Conservation (phyloP, 73 alveolate species). For the Paramecium tetraurelia region DNA sequence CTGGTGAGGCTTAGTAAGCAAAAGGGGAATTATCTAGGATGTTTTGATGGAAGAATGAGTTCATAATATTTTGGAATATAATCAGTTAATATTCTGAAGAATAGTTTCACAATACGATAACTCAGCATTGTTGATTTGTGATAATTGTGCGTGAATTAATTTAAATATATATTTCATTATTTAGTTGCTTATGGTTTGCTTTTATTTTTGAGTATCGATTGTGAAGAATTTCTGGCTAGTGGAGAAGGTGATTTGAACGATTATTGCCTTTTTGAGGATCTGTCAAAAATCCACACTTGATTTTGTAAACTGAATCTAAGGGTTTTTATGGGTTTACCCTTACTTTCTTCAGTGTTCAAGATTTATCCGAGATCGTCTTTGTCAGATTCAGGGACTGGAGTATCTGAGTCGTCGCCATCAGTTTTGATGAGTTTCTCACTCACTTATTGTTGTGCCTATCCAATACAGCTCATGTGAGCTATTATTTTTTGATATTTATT, state of each 20-base stretch:
- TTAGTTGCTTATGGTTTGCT: neutral
- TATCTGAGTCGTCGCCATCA: neutral
- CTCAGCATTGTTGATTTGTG: neutral
- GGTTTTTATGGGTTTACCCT: conserved; percentile 12
- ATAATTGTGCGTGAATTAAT: neutral
- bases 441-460: neutral
- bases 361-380: neutral
- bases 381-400: neutral
- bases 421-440: conserved; percentile 22
- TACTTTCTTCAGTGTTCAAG: conserved; percentile 8
- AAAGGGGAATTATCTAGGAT: neutral
- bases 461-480: conserved; percentile 4
- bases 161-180: neutral
- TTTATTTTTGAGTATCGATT: neutral
- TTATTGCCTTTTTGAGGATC: neutral
- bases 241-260: conserved; percentile 17
- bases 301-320: neutral
- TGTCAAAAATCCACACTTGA: neutral
- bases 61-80: neutral
- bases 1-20: neutral
- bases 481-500: neutral
- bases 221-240: neutral
- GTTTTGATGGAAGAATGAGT: neutral
- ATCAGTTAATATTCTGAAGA: neutral
- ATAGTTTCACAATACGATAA: neutral